These are phyloP conservation scores for Rosa rugosa DNA, from an alignment of 306 rosid genomes.

Conservation along the genomic window DNA sequence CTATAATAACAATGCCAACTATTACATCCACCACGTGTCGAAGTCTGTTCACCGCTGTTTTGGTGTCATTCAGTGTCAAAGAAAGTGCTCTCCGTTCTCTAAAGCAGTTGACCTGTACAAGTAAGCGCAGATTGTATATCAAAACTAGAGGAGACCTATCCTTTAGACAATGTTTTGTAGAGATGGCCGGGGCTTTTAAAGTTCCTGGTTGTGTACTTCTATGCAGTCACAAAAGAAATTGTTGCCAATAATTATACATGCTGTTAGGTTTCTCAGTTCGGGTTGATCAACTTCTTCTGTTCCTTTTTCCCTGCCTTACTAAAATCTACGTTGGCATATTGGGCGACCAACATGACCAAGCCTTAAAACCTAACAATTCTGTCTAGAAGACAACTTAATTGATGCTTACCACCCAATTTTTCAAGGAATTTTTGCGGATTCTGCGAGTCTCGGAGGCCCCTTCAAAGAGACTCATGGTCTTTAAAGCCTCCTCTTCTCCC, in stretches of 20 bases:
- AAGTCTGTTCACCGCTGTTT: constrained; percentile 90
- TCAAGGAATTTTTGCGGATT: constrained; percentile 74
- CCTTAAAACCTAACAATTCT: not conserved
- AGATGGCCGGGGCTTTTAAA: not conserved
- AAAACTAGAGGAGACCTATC: not conserved
- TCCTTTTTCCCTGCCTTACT: not conserved
- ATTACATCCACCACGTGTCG: constrained; percentile 66
- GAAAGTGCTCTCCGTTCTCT: constrained; percentile 95
- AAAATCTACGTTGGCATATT: not conserved
- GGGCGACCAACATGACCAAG: not conserved
- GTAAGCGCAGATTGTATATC: not conserved
- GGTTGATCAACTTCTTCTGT: not conserved
- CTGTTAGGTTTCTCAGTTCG: not conserved
- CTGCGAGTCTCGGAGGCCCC: constrained; percentile 57
- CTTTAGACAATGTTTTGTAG: not conserved
- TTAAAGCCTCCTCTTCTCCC: constrained; percentile 75
- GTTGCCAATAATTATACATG: not conserved
- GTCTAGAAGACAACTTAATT: constrained; percentile 8
- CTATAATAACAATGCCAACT: constrained; percentile 47
- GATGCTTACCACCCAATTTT: constrained; percentile 86
- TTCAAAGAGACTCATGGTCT: constrained; percentile 71
- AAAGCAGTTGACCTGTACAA: constrained; percentile 75
- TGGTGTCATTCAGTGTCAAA: constrained; percentile 86
- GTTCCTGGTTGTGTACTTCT: not conserved
- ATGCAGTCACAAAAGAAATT: not conserved